Evolutionary conservation across 495 filamentous ascomycete species (phyloP), one percentile per base, ranked within the genome.

Genomic region (Penicillium coprophilum): DNA sequence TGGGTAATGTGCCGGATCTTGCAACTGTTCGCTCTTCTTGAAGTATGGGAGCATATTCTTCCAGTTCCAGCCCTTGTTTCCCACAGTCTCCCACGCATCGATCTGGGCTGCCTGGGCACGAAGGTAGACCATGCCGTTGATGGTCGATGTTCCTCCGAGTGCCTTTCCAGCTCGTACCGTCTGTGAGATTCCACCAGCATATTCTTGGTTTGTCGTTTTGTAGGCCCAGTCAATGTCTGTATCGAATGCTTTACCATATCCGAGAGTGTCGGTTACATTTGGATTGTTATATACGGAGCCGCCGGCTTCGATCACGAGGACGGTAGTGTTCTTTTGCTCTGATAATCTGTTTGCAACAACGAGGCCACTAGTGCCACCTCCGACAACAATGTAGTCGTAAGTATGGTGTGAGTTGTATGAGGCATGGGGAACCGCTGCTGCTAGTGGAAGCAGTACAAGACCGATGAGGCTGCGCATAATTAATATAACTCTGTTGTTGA

Each of bases 221-320:
- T 82, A 85, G 28, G 73, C 61, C 80, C 80, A 85, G 63, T 83
- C 78, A 30, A 83, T 76, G 11, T 65, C 60, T 2, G 78, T 80
- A 1, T 64, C 71, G 6, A 79, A 76, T 2, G 73, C 66, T 1
- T 50, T 73, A 61, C 65, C 68, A 49, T 78, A 82, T 19, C 64
- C 68, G 5, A 52, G 44, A 6, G 73, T 64, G 36, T 74, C 61
- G 3, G 78, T 81, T 12, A 82, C 79, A 49, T 84, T 81, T 19
- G 62, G 56, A 46, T 82, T 82, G 40, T 77, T 66, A 10, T 71
- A 70, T 13, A 74, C 76, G 15, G 75, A 75, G n/a, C 59, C 66
- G 2, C 83, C 82, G 17, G 82, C 81, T 67, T 86, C 82, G 27
- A 84, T 73, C 19, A 85, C 71, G 0, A 73, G 73, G 12, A 85